phyloP scores from a whole-genome alignment of 208 protist species.

The Wallacemonas sp. region DNA sequence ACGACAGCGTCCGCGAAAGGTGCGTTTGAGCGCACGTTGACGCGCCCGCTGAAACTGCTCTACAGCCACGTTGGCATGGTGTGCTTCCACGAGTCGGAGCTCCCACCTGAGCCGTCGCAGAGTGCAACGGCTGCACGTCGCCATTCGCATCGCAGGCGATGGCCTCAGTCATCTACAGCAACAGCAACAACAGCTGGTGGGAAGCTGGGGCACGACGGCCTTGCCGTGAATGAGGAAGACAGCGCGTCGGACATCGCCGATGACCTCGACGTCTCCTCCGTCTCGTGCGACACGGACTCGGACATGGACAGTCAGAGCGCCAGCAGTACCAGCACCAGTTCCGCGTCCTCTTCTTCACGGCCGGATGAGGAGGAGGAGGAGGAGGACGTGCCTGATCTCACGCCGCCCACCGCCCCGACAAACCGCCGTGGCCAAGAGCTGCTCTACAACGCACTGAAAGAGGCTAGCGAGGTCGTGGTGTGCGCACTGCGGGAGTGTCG shows the following conservation, averaged over 20 bases:
- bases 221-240: neutral
- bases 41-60: slow-evolving; percentile 20
- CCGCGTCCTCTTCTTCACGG: too few relatives aligned
- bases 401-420: neutral
- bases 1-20: too few relatives aligned
- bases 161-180: too few relatives aligned
- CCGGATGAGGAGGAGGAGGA: slow-evolving; percentile 3
- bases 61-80: slow-evolving; percentile 19
- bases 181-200: too few relatives aligned
- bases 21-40: neutral
- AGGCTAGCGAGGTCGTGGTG: slow-evolving; percentile 60
- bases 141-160: too few relatives aligned
- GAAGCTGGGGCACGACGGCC: neutral
- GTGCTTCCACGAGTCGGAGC: neutral
- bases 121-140: too few relatives aligned
- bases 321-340: neutral
- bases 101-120: too few relatives aligned
- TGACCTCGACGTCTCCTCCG: neutral
- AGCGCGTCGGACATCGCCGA: neutral
- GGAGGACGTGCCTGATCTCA: neutral
- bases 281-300: neutral
- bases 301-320: neutral
- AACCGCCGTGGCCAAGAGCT: slow-evolving; percentile 32
- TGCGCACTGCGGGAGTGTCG: slow-evolving; percentile 62
- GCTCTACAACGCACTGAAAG: slow-evolving; percentile 47